These are phyloP conservation scores for Pyrenophora teres DNA, from an alignment of 2,329 filamentous ascomycete species.

Conservation along the genomic window DNA sequence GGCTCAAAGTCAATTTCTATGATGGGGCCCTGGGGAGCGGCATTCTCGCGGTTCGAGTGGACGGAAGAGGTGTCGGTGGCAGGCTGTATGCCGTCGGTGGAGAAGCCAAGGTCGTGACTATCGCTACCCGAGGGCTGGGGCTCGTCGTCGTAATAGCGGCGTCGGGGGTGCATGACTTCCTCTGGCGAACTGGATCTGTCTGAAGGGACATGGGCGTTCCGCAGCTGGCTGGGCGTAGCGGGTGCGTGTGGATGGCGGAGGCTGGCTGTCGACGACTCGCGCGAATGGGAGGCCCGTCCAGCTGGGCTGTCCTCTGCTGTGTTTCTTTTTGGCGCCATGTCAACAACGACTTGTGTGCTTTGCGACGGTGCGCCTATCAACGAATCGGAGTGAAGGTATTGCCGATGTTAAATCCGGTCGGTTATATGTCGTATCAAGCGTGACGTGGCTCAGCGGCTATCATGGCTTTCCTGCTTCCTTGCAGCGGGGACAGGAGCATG, in stretches of 20 bases:
- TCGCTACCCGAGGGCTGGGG: conserved; percentile 24
- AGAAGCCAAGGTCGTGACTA: conserved; percentile 27
- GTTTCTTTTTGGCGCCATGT: conserved; percentile 34
- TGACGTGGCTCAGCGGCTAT: conserved; percentile 10
- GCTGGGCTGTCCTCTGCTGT: conserved; percentile 26
- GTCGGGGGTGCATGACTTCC: conserved; percentile 40
- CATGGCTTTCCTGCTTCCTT: conserved; percentile 23
- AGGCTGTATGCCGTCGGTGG: conserved; percentile 41
- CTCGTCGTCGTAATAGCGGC: conserved; percentile 26
- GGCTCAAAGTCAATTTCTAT: conserved; percentile 38
- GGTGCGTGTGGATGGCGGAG: conserved; percentile 43
- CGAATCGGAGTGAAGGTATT: conserved; percentile 8
- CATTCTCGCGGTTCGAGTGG: conserved; percentile 31
- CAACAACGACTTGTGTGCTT: neutral
- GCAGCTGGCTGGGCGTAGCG: conserved; percentile 46
- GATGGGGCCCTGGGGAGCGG: conserved; percentile 23
- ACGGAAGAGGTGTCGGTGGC: conserved; percentile 38
- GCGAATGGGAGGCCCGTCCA: conserved; percentile 30
- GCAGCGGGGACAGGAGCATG: conserved; percentile 6
- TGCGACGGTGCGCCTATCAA: neutral
- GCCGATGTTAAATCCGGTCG: neutral
- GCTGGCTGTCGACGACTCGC: conserved; percentile 40
- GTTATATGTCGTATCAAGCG: neutral
- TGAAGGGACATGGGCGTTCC: conserved; percentile 51
- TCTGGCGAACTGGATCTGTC: conserved; percentile 50